Conservation (phyloP, 1,139 yeast species). For the Candida buenavistaensis region DNA sequence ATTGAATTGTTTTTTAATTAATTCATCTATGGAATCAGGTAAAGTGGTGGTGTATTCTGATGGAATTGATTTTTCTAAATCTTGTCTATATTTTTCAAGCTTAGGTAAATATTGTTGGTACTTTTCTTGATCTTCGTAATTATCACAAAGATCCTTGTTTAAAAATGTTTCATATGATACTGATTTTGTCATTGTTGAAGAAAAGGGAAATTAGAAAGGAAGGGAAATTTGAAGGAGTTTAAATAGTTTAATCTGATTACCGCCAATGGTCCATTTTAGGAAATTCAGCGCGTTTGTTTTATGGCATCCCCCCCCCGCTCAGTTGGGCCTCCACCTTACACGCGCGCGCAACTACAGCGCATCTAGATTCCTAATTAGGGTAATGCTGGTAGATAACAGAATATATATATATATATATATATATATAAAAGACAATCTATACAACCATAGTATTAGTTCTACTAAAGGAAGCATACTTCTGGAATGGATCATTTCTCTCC, state of each 20-base stretch:
- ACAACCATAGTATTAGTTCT: conserved; percentile 40
- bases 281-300: background rate
- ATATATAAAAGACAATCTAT: background rate
- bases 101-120: conserved; percentile 46
- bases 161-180: conserved; percentile 14
- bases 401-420: background rate
- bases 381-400: background rate
- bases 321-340: too few relatives aligned
- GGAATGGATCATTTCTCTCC: conserved; percentile 64
- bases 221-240: background rate
- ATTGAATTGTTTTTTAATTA: conserved; percentile 44
- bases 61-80: conserved; percentile 38
- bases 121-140: conserved; percentile 37
- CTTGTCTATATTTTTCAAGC: conserved; percentile 48
- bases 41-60: conserved; percentile 42
- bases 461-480: conserved; percentile 59
- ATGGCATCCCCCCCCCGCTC: background rate
- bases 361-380: too few relatives aligned
- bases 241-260: background rate
- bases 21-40: conserved; percentile 40
- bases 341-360: too few relatives aligned
- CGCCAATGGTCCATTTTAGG: conserved; percentile 1
- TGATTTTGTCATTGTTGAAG: conserved; percentile 7
- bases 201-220: background rate
- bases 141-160: conserved; percentile 18